phyloP scores from a whole-genome alignment of 768 basidiomycete genomes.

The Sistotremastrum suecicum region DNA sequence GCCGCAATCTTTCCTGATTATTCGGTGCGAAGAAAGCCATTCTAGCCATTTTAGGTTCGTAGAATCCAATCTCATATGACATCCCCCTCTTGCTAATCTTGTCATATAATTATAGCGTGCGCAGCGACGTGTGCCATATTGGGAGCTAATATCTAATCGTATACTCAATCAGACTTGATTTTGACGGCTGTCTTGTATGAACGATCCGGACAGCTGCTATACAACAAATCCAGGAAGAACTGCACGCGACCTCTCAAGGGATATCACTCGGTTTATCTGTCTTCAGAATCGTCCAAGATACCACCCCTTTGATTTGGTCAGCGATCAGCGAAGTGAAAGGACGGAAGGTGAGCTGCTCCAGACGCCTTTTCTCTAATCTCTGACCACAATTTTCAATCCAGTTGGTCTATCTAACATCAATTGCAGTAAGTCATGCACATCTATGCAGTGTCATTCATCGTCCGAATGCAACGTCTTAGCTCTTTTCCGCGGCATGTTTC shows the following conservation, averaged over 20 bases:
- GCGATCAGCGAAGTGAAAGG: slow-evolving; percentile 64
- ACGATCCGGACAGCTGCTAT: slow-evolving; percentile 67
- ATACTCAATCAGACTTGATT: not conserved
- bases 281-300: slow-evolving; percentile 65
- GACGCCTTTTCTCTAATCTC: no score
- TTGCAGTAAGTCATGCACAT: slow-evolving; percentile 11
- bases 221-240: slow-evolving; percentile 38
- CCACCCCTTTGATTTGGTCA: slow-evolving; percentile 53
- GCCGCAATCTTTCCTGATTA: not conserved
- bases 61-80: no score
- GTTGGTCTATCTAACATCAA: slow-evolving; percentile 14
- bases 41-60: slow-evolving; percentile 37
- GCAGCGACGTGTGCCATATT: slow-evolving; percentile 48
- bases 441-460: no score
- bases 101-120: no score
- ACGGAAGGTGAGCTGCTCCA: slow-evolving; percentile 49
- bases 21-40: slow-evolving; percentile 23
- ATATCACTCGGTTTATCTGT: slow-evolving; percentile 56
- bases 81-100: no score
- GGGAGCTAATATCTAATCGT: slow-evolving; percentile 51
- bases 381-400: no score
- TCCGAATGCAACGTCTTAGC: no score
- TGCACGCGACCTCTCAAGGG: slow-evolving; percentile 44
- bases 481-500: slow-evolving; percentile 42
- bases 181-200: no score